Evolutionary conservation across 148 eudicot species (phyloP).

Genomic region (Suaeda aralocaspica): DNA sequence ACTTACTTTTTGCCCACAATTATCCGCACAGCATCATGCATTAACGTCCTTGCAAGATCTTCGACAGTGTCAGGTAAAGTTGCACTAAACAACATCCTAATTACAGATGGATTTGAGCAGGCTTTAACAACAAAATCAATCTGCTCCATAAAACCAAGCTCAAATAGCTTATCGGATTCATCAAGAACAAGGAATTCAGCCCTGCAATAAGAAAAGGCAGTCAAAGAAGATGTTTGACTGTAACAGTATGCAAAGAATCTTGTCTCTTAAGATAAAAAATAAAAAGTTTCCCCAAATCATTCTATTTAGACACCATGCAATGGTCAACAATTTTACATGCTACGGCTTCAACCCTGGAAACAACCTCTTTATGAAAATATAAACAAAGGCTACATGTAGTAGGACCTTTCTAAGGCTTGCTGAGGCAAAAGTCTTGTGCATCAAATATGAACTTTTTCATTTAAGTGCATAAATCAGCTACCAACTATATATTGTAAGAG

Average conservation of each 20-base stretch:
- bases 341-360: too few species aligned
- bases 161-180: slow-evolving; percentile 94
- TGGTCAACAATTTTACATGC: too few species aligned
- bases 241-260: too few species aligned
- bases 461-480: too few species aligned
- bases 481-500: too few species aligned
- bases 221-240: background rate
- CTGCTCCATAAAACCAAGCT: slow-evolving; percentile 87
- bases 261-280: background rate
- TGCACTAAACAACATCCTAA: slow-evolving; percentile 90
- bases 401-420: too few species aligned
- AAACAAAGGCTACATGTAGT: too few species aligned
- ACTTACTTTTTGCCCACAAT: slow-evolving; percentile 89
- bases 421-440: too few species aligned
- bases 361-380: too few species aligned
- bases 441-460: too few species aligned
- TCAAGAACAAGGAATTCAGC: slow-evolving; percentile 95
- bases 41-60: slow-evolving; percentile 93
- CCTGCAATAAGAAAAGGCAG: slow-evolving; percentile 41
- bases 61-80: slow-evolving; percentile 96
- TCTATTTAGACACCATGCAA: background rate
- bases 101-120: slow-evolving; percentile 79
- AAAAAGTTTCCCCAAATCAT: background rate
- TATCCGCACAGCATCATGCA: slow-evolving; percentile 94
- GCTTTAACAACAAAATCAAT: slow-evolving; percentile 92